Evolutionary conservation across 371 early-diverging fungal genomes (phyloP).

Genomic region (Umbelopsis sp.): DNA sequence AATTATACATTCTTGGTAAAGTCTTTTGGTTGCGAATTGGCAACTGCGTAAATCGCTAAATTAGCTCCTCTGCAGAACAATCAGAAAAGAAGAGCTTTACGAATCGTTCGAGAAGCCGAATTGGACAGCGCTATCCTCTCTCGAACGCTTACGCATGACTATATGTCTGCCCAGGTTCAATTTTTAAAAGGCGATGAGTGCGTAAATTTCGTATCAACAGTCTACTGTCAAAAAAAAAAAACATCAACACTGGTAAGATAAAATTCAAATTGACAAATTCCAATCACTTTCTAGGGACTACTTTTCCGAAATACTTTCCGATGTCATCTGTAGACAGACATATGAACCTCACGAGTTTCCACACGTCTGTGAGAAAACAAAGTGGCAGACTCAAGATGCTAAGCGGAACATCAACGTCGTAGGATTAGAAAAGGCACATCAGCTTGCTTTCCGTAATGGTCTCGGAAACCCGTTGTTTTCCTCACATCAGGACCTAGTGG

Average conservation of each 20-base stretch:
- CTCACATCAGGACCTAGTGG: background rate
- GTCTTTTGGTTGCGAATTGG: background rate
- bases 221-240: background rate
- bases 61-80: background rate
- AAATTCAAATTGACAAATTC: background rate
- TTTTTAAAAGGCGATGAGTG: constrained; percentile 16
- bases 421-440: background rate
- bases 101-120: constrained; percentile 4
- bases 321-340: background rate
- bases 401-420: background rate
- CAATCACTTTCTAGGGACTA: background rate
- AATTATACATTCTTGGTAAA: constrained; percentile 4
- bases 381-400: background rate
- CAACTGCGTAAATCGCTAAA: background rate
- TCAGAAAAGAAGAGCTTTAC: background rate
- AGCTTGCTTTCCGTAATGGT: constrained; percentile 1
- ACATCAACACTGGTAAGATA: background rate
- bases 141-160: background rate
- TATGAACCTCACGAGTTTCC: constrained; percentile 3
- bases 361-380: background rate
- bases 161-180: background rate
- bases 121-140: background rate
- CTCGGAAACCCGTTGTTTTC: constrained; percentile 1
- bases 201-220: background rate
- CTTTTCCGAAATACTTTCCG: background rate